Percentiles rank a stretch among this genome's conserved stretches.
These are phyloP conservation scores for Diaporthe ampelina DNA, from an alignment of 2,329 filamentous ascomycete genomes.

Conservation along the genomic window DNA sequence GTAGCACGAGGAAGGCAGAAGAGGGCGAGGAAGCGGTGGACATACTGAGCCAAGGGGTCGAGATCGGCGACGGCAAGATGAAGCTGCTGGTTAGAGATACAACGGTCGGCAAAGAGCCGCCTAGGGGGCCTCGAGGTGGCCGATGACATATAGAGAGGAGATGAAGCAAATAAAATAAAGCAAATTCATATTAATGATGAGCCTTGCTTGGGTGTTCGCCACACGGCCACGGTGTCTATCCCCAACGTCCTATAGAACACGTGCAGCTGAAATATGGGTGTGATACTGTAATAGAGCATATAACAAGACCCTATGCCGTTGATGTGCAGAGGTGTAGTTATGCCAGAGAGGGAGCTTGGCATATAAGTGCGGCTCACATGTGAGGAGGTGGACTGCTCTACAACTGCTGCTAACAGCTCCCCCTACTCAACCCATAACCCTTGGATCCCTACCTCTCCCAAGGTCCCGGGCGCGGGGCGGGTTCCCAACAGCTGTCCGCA, in stretches of 20 bases:
- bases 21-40: constrained; percentile 62
- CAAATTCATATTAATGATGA: constrained; percentile 45
- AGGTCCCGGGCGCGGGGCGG: neutral
- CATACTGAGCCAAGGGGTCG: constrained; percentile 75
- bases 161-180: constrained; percentile 38
- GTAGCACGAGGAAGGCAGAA: constrained; percentile 50
- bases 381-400: neutral
- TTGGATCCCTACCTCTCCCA: constrained; percentile 21
- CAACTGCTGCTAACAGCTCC: neutral
- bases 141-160: constrained; percentile 37
- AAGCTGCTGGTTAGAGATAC: constrained; percentile 72
- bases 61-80: constrained; percentile 77
- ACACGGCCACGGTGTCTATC: no score
- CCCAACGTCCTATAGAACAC: no score
- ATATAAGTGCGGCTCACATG: constrained; percentile 14
- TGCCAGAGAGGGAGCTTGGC: neutral
- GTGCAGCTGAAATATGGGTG: no score
- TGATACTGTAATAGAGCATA: no score
- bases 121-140: constrained; percentile 64
- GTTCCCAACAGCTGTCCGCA: neutral
- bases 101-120: constrained; percentile 58
- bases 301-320: no score
- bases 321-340: neutral
- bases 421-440: neutral
- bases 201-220: no score